Evolutionary conservation across 1,284 basidiomycete genomes (phyloP), one percentile per base, ranked within the genome.

Genomic region (Ceratobasidium theobromae): DNA sequence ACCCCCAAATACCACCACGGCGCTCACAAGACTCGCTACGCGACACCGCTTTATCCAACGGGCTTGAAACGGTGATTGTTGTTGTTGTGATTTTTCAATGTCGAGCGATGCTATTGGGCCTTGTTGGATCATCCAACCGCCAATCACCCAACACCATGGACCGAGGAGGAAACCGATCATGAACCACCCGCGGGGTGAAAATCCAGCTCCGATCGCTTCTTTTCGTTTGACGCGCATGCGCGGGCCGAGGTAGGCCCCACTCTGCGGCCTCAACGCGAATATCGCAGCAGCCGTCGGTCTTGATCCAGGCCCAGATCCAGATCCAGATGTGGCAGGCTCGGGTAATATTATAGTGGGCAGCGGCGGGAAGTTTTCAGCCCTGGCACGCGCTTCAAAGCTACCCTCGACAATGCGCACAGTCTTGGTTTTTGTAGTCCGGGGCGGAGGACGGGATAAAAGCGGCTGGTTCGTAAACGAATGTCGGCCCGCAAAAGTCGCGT

Each of bases 61-160:
- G n/a, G n/a, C n/a, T n/a, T n/a, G n/a, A n/a, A n/a, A n/a, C n/a
- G n/a, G n/a, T n/a, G n/a, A n/a, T n/a, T n/a, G n/a, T n/a, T n/a
- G n/a, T n/a, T n/a, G n/a, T n/a, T n/a, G n/a, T n/a, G 41, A 38
- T 21, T 49, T 45, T 21, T 46, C 57, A 40, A 62, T 28, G 5
- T 49, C 57, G 3, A 45, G 16, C 30, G 30, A 32, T 12, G 30
- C 57, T 21, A 62, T 46, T 21, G 12, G 9, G 18, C 18, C 9
- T 9, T 45, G 18, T 6, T 45, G 43, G 8, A 21, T 21, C 57
- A 62, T 62, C 57, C 57, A 62, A 18, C 57, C 57, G 18, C 57
- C 57, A 40, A 62, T 51, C 32, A 62, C 5, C 57, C 57, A 62
- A 23, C 57, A 62, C 57, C 57, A 62, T 32, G 57, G 57, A 38